Evolutionary conservation across 768 basidiomycete genomes (phyloP), one percentile per base, ranked within the genome.

Genomic region (Agaricus sinodeliciosus): DNA sequence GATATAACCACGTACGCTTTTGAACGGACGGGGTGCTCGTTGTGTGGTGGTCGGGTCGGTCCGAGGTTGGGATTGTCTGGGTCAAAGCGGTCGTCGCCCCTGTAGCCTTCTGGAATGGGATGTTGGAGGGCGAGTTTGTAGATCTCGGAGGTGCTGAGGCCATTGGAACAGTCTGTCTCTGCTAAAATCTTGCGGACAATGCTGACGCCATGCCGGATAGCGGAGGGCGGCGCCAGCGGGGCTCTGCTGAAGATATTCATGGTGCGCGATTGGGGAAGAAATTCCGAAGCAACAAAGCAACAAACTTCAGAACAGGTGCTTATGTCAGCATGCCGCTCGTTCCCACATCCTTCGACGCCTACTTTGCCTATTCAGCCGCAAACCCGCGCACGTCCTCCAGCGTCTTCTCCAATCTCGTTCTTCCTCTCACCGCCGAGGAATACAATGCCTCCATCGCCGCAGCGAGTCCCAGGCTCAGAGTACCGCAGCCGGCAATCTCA

Each of bases 291-390:
- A 22, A 22, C 22, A 22, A 22, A 22, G 22, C n/a, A 51, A 22
- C 16, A 43, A 28, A 11, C 11, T 12, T 12, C 18, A 34, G 12
- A 9, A 18, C 22, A 22, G 22, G n/a, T 19, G 49, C 49, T 50
- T 28, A 43, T 22, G 27, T 43, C 15, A 35, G 36, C 19, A 18
- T 28, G 42, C 18, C 25, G 3, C 76, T 89, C 44, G 77, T 81
- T 3, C 76, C 79, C 22, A 82, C 89, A 5, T 72, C 83, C 6
- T 92, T 94, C 50, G 94, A 98, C 69, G 82, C 85, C 18, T 98
- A 95, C 71, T 90, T 98, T 65, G 74, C 72, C 5, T 77, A 82
- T 37, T 71, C 77, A 26, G 72, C 82, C 8, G 73, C 81, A 19
- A 77, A 85, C 13, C 69, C 82, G 1, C 79, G 80, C 56, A 94